phyloP scores from a whole-genome alignment of 768 basidiomycete genomes.

The Tephrocybe sp. region DNA sequence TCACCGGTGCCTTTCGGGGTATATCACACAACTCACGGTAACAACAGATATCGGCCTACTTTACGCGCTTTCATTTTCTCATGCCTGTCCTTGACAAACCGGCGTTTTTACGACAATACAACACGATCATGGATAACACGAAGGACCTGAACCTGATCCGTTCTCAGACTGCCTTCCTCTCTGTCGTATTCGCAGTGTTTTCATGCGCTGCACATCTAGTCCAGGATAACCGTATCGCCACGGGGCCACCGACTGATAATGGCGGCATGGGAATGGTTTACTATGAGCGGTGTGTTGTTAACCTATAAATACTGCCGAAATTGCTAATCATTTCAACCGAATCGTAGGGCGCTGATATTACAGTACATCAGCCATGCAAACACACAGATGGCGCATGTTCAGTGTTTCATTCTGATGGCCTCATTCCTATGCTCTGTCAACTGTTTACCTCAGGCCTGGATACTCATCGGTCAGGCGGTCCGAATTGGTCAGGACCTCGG shows the following conservation, averaged over 20 bases:
- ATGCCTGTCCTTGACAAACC: conserved; percentile 89
- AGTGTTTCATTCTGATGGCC: conserved; percentile 86
- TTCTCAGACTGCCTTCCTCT: conserved; percentile 72
- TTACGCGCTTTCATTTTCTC: conserved; percentile 82
- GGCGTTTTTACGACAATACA: conserved; percentile 74
- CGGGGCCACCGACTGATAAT: conserved; percentile 61
- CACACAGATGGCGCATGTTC: conserved; percentile 84
- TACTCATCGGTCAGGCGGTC: conserved; percentile 87
- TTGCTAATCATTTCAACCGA: conserved; percentile 17
- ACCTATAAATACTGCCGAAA: conserved; percentile 12
- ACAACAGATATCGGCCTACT: conserved; percentile 83
- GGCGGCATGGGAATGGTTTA: conserved; percentile 90
- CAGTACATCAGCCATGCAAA: conserved; percentile 92
- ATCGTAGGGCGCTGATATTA: conserved; percentile 74
- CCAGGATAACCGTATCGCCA: conserved; percentile 65
- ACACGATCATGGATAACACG: conserved; percentile 70
- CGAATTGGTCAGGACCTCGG: conserved; percentile 90
- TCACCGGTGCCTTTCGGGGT: conserved; percentile 14
- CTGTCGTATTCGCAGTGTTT: conserved; percentile 85
- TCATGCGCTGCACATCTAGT: conserved; percentile 84
- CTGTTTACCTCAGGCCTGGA: conserved; percentile 93
- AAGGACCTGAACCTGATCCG: conserved; percentile 53
- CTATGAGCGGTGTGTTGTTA: conserved; percentile 71
- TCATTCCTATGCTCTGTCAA: conserved; percentile 92
- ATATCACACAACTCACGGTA: conserved; percentile 19